phyloP scores from a whole-genome alignment of 352 stramenopile genomes.

The Pythium utonaiense region DNA sequence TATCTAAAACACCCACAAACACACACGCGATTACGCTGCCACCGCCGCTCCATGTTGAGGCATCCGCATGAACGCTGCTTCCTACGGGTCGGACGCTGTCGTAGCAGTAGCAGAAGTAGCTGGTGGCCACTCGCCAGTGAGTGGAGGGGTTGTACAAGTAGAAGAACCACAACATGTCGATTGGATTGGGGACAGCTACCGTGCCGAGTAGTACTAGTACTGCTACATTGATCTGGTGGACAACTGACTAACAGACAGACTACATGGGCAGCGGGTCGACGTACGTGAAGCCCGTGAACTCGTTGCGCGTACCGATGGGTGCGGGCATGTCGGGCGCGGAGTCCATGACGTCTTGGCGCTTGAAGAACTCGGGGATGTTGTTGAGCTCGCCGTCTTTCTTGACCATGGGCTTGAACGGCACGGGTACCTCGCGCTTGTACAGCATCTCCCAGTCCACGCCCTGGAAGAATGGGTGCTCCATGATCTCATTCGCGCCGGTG shows the following conservation, averaged over 20 bases:
- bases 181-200: constrained; percentile 2
- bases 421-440: constrained; percentile 63
- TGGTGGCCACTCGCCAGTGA: no score
- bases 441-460: constrained; percentile 75
- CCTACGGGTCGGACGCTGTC: no score
- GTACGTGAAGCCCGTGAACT: constrained; percentile 81
- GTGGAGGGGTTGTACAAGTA: neutral
- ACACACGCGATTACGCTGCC: neutral
- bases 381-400: constrained; percentile 69
- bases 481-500: constrained; percentile 70
- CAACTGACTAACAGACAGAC: neutral
- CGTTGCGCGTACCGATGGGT: constrained; percentile 60
- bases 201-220: neutral
- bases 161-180: neutral
- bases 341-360: constrained; percentile 72
- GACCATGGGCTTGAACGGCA: constrained; percentile 66
- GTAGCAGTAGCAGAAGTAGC: neutral
- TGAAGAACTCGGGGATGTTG: constrained; percentile 82
- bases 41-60: neutral
- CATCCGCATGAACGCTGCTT: no score
- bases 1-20: constrained; percentile 13
- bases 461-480: constrained; percentile 82
- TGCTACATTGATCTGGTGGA: neutral
- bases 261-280: constrained; percentile 64
- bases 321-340: constrained; percentile 49